A percentile compares a stretch with the other conserved stretches of the same genome.
phyloP scores from a whole-genome alignment of 768 basidiomycete genomes.

The Suillus alpinus region DNA sequence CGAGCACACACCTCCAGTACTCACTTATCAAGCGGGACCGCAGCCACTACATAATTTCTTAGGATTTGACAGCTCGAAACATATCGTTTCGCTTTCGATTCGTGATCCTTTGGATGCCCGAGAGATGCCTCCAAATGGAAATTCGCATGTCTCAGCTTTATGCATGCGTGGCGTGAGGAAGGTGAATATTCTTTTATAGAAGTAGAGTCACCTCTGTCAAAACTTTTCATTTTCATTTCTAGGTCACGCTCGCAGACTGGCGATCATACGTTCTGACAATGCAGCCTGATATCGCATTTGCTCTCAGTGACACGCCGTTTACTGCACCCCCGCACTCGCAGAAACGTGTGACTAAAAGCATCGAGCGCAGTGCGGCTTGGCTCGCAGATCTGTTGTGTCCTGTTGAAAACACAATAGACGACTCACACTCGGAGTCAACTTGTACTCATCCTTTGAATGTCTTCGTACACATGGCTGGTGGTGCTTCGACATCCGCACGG shows the following conservation, averaged over 20 bases:
- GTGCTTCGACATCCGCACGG: slow-evolving; percentile 52
- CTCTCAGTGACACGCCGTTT: slow-evolving; percentile 68
- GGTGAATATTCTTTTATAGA: slow-evolving; percentile 36
- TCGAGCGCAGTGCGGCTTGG: slow-evolving; percentile 70
- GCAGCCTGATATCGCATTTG: slow-evolving; percentile 68
- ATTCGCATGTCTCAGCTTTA: slow-evolving; percentile 50
- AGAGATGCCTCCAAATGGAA: slow-evolving; percentile 74
- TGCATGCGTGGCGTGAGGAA: slow-evolving; percentile 71
- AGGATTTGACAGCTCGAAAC: slow-evolving; percentile 46
- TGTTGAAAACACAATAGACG: slow-evolving; percentile 6
- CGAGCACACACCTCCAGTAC: slow-evolving; percentile 64
- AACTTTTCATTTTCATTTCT: not conserved
- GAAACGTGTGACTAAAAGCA: slow-evolving; percentile 72
- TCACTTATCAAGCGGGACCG: slow-evolving; percentile 51
- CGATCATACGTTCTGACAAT: slow-evolving; percentile 47
- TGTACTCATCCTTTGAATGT: slow-evolving; percentile 39
- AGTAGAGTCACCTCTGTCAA: slow-evolving; percentile 3
- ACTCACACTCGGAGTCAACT: not conserved
- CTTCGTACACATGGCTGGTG: slow-evolving; percentile 71
- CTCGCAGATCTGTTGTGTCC: slow-evolving; percentile 49
- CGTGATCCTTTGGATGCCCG: slow-evolving; percentile 63
- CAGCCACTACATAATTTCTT: slow-evolving; percentile 65
- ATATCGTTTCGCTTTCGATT: slow-evolving; percentile 57
- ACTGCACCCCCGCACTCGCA: slow-evolving; percentile 69
- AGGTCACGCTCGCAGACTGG: slow-evolving; percentile 63